Evolutionary conservation across 2,329 filamentous ascomycete species (phyloP).

Genomic region (Hirsutella rhossiliensis): DNA sequence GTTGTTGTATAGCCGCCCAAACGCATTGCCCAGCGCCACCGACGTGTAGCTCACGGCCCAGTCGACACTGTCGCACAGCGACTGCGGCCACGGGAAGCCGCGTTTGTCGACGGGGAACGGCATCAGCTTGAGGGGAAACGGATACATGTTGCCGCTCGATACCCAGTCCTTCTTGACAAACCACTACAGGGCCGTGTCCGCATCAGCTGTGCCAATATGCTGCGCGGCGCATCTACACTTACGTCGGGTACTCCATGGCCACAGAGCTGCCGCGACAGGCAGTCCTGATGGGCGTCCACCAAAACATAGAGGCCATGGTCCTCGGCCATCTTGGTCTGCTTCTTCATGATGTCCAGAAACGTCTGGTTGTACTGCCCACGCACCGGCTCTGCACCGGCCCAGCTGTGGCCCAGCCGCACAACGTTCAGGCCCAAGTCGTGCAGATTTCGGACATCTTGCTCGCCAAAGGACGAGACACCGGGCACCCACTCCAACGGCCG

Average conservation of each 20-base stretch:
- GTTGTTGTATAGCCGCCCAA: slow-evolving; percentile 8
- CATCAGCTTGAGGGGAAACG: slow-evolving; percentile 6
- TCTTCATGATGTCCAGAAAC: slow-evolving; percentile 8
- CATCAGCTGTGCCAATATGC: neutral
- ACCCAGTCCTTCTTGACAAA: slow-evolving; percentile 8
- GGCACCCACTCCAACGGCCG: slow-evolving; percentile 7
- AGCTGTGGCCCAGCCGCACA: slow-evolving; percentile 8
- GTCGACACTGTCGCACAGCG: slow-evolving; percentile 5
- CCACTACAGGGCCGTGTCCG: slow-evolving; percentile 4
- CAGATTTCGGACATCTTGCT: slow-evolving; percentile 7
- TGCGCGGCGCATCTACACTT: neutral
- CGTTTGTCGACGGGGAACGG: slow-evolving; percentile 5
- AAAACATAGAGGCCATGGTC: slow-evolving; percentile 8
- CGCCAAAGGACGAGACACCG: slow-evolving; percentile 7
- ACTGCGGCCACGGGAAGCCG: slow-evolving; percentile 6
- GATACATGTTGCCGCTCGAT: slow-evolving; percentile 3
- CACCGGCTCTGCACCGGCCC: slow-evolving; percentile 8
- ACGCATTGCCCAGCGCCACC: slow-evolving; percentile 7
- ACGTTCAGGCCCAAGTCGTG: slow-evolving; percentile 8
- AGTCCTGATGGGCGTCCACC: slow-evolving; percentile 9
- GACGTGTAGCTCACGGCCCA: slow-evolving; percentile 8
- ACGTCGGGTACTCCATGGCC: slow-evolving; percentile 9
- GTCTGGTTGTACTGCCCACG: slow-evolving; percentile 8
- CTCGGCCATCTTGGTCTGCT: slow-evolving; percentile 8
- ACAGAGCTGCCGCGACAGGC: slow-evolving; percentile 6